phyloP scores from a whole-genome alignment of 208 protist species.

The Trypanosoma theileri region DNA sequence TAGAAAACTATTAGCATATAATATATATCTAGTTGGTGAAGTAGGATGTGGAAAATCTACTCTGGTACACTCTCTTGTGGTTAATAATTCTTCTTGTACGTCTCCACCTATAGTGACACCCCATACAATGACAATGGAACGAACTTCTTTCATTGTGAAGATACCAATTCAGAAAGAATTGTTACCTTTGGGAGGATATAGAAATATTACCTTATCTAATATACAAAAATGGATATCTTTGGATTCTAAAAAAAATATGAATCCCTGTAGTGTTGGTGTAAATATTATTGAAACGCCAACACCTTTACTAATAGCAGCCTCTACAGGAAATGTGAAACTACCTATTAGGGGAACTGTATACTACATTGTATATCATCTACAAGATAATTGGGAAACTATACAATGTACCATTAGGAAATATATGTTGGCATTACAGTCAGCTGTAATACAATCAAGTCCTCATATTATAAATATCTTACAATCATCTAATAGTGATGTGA shows the following conservation, averaged over 20 bases:
- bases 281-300: slow-evolving; percentile 22
- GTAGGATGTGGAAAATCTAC: slow-evolving; percentile 17
- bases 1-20: slow-evolving; percentile 19
- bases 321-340: slow-evolving; percentile 19
- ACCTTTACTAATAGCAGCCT: slow-evolving; percentile 11
- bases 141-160: slow-evolving; percentile 16
- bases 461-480: slow-evolving; percentile 1
- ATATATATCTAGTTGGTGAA: slow-evolving; percentile 16
- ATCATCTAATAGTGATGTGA: not conserved
- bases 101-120: not conserved
- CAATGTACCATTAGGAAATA: slow-evolving; percentile 7
- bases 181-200: slow-evolving; percentile 7
- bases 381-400: slow-evolving; percentile 8
- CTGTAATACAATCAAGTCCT: slow-evolving; percentile 9
- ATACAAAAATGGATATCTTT: not conserved
- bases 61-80: slow-evolving; percentile 4
- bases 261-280: slow-evolving; percentile 16
- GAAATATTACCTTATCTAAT: not conserved
- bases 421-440: slow-evolving; percentile 10
- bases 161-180: not conserved
- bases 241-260: not conserved
- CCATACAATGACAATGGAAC: slow-evolving; percentile 23
- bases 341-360: slow-evolving; percentile 20
- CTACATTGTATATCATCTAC: slow-evolving; percentile 14
- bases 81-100: not conserved